Percentiles rank a stretch among this genome's conserved stretches.
Evolutionary conservation across 2,329 filamentous ascomycete genomes (phyloP).

Genomic region (Trichoderma sp.): DNA sequence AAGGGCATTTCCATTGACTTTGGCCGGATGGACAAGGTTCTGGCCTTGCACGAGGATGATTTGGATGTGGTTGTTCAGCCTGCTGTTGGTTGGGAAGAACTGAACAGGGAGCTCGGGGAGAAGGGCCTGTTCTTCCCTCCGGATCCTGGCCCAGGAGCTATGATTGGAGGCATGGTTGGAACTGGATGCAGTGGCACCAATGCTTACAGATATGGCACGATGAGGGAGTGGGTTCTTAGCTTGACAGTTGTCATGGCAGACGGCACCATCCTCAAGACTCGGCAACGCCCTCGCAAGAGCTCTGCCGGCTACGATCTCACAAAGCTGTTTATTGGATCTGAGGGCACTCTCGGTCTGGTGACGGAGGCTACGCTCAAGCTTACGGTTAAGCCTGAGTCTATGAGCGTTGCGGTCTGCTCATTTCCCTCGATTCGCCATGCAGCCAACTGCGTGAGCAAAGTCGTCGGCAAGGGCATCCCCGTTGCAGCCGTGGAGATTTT

Average conservation of each 20-base stretch:
- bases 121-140: constrained; percentile 88
- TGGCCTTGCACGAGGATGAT: constrained; percentile 75
- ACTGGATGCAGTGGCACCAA: constrained; percentile 79
- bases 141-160: constrained; percentile 85
- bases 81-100: constrained; percentile 80
- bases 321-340: constrained; percentile 83
- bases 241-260: constrained; percentile 88
- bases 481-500: constrained; percentile 92
- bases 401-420: constrained; percentile 74
- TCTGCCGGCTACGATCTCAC: constrained; percentile 92
- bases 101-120: constrained; percentile 75
- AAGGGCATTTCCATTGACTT: constrained; percentile 88
- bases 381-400: constrained; percentile 75
- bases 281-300: constrained; percentile 84
- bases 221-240: constrained; percentile 90
- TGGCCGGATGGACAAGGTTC: constrained; percentile 77
- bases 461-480: constrained; percentile 78
- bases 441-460: constrained; percentile 75
- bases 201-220: constrained; percentile 88
- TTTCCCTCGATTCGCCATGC: constrained; percentile 65
- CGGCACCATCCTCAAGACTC: constrained; percentile 85
- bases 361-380: constrained; percentile 90
- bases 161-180: constrained; percentile 88
- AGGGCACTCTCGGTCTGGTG: constrained; percentile 87
- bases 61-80: constrained; percentile 77